Conservation (phyloP, 805 yeast species). For the Metschnikowia lachancei region DNA sequence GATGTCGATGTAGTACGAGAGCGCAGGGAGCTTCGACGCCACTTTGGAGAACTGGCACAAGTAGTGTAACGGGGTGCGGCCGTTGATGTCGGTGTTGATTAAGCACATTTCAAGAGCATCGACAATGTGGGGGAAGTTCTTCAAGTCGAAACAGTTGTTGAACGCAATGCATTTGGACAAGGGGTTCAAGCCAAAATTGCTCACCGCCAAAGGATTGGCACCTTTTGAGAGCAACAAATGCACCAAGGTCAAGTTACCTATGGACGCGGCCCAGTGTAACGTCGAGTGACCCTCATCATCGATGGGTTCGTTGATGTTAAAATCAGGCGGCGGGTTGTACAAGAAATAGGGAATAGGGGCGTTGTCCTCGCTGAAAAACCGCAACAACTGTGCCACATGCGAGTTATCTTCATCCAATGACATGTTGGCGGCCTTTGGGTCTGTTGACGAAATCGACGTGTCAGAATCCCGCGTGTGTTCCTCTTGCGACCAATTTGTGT, state of each 20-base stretch:
- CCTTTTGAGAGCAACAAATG: constrained; percentile 74
- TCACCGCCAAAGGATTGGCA: constrained; percentile 56
- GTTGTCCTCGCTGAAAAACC: constrained; percentile 44
- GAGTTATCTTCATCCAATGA: constrained; percentile 50
- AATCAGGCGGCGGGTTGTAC: constrained; percentile 59
- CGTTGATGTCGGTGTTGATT: constrained; percentile 70
- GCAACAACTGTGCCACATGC: constrained; percentile 39
- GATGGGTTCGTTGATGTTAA: constrained; percentile 71
- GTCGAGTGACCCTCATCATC: constrained; percentile 95
- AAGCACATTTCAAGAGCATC: constrained; percentile 74
- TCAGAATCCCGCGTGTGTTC: constrained; percentile 39
- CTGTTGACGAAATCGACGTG: constrained; percentile 30
- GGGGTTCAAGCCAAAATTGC: constrained; percentile 78
- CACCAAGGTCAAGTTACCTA: constrained; percentile 79
- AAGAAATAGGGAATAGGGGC: constrained; percentile 61
- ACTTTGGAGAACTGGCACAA: constrained; percentile 68
- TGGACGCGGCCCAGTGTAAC: constrained; percentile 96
- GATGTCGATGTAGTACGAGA: constrained; percentile 77
- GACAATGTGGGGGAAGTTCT: constrained; percentile 75
- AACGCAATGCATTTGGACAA: constrained; percentile 79
- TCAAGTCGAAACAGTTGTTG: constrained; percentile 80
- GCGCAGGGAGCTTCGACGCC: constrained; percentile 69
- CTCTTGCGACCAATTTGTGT: constrained; percentile 46
- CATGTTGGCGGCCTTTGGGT: constrained; percentile 11
- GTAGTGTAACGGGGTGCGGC: constrained; percentile 82